Evolutionary conservation across 2,329 filamentous ascomycete species (phyloP), one percentile per base, ranked within the genome.

Genomic region (Botryotinia globosa): DNA sequence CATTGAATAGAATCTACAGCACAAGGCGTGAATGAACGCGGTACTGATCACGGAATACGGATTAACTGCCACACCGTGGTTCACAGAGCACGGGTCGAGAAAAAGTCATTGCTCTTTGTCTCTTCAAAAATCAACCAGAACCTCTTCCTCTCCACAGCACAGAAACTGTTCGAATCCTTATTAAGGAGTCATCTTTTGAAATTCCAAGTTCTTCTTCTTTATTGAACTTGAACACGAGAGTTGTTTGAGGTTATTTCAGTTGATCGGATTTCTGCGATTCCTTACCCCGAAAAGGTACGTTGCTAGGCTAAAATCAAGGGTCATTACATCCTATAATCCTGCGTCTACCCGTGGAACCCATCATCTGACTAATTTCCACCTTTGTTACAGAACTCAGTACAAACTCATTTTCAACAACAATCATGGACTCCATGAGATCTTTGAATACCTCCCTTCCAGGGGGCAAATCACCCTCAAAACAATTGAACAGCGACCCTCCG

Each of bases 361-460:
- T 45, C 54, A 42, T 68, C 70, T 72, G 63, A 72, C 63, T 71
- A 67, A 65, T 68, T 54, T 66, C 64, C 48, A 37, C 45, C 70
- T 72, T 72, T 67, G 62, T 72, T 45, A 39, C 25, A 67, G 59
- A 56, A 51, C 56, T 58, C 54, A 58, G 63, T 42, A 72, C 70
- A 72, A 72, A 32, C 59, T 29, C 63, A 68, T 32, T 56, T 45
- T 48, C 62, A 39, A 68, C 63, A 72, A 72, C 62, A 61, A 69
- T 32, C 77, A 90, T 90, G 88, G 88, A 90, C 78, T 90, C 88
- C 70, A 90, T 90, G 87, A 85, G 87, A 78, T 88, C 86, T 72
- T 83, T 90, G 63, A 89, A 89, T 76, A 89, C 85, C 44, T 90
- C 88, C 68, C 82, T 90, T 73, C 88, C 88, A n/a, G 76, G 79